Base-by-base conservation (phyloP, 129 eudicot species). In the Flaveria sonorensis region DNA sequence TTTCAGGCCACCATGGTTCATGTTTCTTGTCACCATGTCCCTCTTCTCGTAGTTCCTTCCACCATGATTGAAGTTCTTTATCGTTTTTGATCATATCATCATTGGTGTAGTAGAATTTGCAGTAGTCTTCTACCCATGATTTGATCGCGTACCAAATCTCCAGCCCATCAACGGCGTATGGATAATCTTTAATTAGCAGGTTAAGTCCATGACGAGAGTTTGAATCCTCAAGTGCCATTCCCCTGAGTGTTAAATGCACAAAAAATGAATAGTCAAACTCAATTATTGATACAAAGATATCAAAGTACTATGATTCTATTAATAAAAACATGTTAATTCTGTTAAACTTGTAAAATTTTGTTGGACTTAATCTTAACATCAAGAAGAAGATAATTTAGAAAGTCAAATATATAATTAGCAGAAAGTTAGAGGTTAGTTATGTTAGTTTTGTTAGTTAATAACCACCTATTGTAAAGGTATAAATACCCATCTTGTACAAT, bases 11-110 rank as follows among this genome's bases (percentile, higher is more conserved):
- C 86, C 92, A 85, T 10, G 82, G 14, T 67, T 82, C 86, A 14
- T 77, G 6, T 61, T 81, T 46, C 84, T 79, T 73, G 64, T 88
- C 89, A 15, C 87, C 85, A 19, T 88, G 92, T 20, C 92, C 89
- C 8, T 73, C 66, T 13, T 77, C 68, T 48, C 78, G 63, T 18
- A 88, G 68, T 30, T 88, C 92, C n/a, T 73, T 68, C 92, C 92
- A 85, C 92, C 89, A 85, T 20, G 83, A 66, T 70, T 85, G 86
- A 32, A 88, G 78, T 77, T 88, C 92, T 23, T 23, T 19, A 60
- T 88, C 92, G 7, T 62, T 73, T 26, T 60, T 50, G 18, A 87
- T 30, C 52, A 79, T 73, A 0, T 39, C 51, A 6, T 77, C 83
- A 3, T 77, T 71, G 42, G 23, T 72, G 73, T 88, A 88, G 74